Evolutionary conservation across 768 basidiomycete species (phyloP).

Genomic region (Suillus discolor): DNA sequence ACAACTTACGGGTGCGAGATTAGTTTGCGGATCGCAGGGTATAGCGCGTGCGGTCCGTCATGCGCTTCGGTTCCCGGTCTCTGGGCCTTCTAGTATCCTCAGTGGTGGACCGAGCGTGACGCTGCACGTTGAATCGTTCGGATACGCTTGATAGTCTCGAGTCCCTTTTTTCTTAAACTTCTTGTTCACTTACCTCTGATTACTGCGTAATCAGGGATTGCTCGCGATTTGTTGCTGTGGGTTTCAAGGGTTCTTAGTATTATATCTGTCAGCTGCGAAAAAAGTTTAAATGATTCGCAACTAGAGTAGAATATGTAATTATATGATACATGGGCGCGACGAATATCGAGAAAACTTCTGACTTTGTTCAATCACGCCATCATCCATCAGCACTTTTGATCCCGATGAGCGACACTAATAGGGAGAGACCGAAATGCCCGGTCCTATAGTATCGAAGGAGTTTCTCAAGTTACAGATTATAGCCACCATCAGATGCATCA

Average conservation of each 20-base stretch:
- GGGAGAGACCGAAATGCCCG: neutral
- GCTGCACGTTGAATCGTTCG: constrained; percentile 42
- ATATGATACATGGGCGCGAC: too few relatives aligned
- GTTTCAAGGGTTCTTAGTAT: neutral
- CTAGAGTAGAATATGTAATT: neutral
- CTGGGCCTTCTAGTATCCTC: constrained; percentile 28
- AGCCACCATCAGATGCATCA: neutral
- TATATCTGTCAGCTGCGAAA: neutral
- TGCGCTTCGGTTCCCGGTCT: constrained; percentile 41
- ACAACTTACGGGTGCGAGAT: neutral
- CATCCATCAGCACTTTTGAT: neutral
- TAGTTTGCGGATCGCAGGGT: constrained; percentile 53
- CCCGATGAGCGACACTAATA: neutral
- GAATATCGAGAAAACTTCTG: neutral
- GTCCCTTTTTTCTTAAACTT: neutral
- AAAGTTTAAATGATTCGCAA: neutral
- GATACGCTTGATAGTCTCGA: constrained; percentile 33
- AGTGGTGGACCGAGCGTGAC: constrained; percentile 41
- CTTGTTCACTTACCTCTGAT: neutral
- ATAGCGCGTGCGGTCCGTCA: constrained; percentile 41
- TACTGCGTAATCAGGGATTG: neutral
- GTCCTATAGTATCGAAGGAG: neutral
- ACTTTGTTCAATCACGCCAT: neutral
- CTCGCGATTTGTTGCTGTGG: neutral
- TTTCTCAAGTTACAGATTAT: neutral